phyloP scores from a whole-genome alignment of 2,329 filamentous ascomycete species.

The Hypoxylon sp. region DNA sequence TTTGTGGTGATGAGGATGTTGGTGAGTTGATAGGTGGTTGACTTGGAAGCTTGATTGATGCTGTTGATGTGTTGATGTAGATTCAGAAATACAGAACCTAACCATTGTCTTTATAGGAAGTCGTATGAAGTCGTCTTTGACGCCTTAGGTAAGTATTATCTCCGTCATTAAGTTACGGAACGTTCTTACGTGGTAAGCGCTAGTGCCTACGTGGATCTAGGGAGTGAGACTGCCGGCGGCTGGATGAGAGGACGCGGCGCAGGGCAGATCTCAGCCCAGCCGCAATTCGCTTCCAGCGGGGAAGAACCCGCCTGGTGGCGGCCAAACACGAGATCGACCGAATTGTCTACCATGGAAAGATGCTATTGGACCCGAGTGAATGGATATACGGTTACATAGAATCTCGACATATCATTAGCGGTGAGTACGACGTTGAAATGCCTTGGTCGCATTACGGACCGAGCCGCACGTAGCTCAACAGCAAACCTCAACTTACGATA shows the following conservation, averaged over 20 bases:
- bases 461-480: slow-evolving; percentile 11
- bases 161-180: slow-evolving; percentile 16
- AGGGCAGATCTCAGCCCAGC: slow-evolving; percentile 31
- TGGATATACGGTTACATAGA: slow-evolving; percentile 16
- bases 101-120: slow-evolving; percentile 27
- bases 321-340: slow-evolving; percentile 30
- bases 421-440: slow-evolving; percentile 26
- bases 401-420: slow-evolving; percentile 23
- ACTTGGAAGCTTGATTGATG: slow-evolving; percentile 28
- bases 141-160: not conserved
- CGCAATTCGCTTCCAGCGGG: slow-evolving; percentile 31
- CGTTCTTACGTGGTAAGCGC: slow-evolving; percentile 31
- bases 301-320: not conserved
- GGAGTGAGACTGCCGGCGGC: slow-evolving; percentile 15
- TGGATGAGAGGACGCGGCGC: slow-evolving; percentile 34
- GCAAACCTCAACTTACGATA: slow-evolving; percentile 2
- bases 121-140: slow-evolving; percentile 21
- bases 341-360: slow-evolving; percentile 6
- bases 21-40: slow-evolving; percentile 21
- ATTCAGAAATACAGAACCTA: slow-evolving; percentile 9
- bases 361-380: slow-evolving; percentile 23
- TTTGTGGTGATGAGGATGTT: slow-evolving; percentile 23
- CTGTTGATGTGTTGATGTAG: slow-evolving; percentile 18
- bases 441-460: slow-evolving; percentile 17
- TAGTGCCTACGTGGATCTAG: slow-evolving; percentile 26